These are phyloP conservation scores for Paxillus ammoniavirescens DNA, from an alignment of 768 basidiomycete species.

Conservation along the genomic window DNA sequence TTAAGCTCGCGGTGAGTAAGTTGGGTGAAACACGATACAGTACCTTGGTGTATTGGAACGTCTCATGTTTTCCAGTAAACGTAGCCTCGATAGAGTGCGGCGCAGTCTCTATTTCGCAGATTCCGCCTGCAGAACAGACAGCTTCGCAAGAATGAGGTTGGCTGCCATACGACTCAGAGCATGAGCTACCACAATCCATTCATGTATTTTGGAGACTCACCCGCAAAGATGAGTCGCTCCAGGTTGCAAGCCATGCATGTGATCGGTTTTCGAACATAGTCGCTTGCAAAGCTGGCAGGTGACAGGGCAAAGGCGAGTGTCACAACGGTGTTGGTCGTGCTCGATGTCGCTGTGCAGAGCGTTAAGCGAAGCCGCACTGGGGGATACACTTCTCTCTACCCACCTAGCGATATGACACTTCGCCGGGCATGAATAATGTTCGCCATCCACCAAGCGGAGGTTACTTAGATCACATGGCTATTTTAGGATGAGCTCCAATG, in stretches of 20 bases:
- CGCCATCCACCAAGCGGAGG: constrained; percentile 23
- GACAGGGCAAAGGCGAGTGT: constrained; percentile 46
- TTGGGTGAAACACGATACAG: not conserved
- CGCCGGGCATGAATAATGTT: constrained; percentile 36
- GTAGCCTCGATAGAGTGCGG: constrained; percentile 56
- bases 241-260: constrained; percentile 47
- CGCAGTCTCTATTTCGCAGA: constrained; percentile 51
- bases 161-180: constrained; percentile 21
- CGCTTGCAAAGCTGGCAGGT: constrained; percentile 49
- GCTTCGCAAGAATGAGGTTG: constrained; percentile 43
- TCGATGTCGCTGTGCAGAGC: constrained; percentile 34
- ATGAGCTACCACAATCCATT: too few relatives aligned
- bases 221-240: constrained; percentile 51
- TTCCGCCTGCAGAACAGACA: constrained; percentile 39
- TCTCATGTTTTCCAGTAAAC: constrained; percentile 52
- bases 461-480: constrained; percentile 39
- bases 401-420: constrained; percentile 27
- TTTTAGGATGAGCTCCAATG: not conserved
- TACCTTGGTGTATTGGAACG: constrained; percentile 59
- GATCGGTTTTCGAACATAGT: constrained; percentile 41
- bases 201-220: constrained; percentile 21
- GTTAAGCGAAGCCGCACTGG: not conserved
- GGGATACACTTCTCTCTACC: too few relatives aligned
- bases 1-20: too few relatives aligned
- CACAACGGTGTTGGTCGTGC: constrained; percentile 47